Percentiles rank a stretch among this genome's conserved stretches.
These are phyloP conservation scores for Aspergillus spinulosporus DNA, from an alignment of 2,329 filamentous ascomycete genomes.

Conservation along the genomic window DNA sequence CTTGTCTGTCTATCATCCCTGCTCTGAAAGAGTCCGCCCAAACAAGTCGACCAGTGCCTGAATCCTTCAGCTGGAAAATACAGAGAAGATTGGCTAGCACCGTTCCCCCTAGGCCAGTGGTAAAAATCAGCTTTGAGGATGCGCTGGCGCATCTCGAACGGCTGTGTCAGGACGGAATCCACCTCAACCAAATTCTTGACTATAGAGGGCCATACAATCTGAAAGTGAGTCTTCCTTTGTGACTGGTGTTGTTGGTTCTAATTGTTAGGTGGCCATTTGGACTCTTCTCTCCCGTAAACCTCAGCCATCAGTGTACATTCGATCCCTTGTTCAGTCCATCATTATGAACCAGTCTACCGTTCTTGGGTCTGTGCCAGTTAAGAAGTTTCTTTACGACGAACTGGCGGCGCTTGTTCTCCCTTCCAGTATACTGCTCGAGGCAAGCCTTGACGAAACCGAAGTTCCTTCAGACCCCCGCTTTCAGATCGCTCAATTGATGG, in stretches of 20 bases:
- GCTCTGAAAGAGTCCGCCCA: constrained; percentile 60
- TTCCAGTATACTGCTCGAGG: constrained; percentile 68
- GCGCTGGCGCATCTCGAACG: constrained; percentile 69
- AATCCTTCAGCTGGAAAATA: constrained; percentile 86
- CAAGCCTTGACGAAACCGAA: constrained; percentile 74
- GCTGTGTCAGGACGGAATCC: constrained; percentile 70
- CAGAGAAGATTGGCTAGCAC: constrained; percentile 91
- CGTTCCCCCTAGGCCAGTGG: constrained; percentile 87
- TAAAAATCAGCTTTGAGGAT: constrained; percentile 70
- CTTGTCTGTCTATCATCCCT: constrained; percentile 50
- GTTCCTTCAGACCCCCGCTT: constrained; percentile 71
- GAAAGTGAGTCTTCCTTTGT: constrained; percentile 52
- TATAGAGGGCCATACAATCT: constrained; percentile 69
- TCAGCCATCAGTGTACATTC: constrained; percentile 78
- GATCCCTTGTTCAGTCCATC: constrained; percentile 74
- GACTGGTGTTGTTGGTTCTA: constrained; percentile 5
- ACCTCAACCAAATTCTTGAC: constrained; percentile 66
- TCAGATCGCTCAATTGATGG: constrained; percentile 71
- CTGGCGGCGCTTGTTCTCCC: constrained; percentile 76
- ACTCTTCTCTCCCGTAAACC: constrained; percentile 76
- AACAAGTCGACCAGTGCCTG: constrained; percentile 65
- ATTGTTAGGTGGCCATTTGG: constrained; percentile 67
- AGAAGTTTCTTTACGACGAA: constrained; percentile 77
- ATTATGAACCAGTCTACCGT: constrained; percentile 72
- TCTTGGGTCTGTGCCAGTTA: constrained; percentile 66